Percentiles rank a stretch among this genome's conserved stretches.
Conservation (phyloP, 371 early-diverging fungal genomes). For the Sporodiniella umbellata region DNA sequence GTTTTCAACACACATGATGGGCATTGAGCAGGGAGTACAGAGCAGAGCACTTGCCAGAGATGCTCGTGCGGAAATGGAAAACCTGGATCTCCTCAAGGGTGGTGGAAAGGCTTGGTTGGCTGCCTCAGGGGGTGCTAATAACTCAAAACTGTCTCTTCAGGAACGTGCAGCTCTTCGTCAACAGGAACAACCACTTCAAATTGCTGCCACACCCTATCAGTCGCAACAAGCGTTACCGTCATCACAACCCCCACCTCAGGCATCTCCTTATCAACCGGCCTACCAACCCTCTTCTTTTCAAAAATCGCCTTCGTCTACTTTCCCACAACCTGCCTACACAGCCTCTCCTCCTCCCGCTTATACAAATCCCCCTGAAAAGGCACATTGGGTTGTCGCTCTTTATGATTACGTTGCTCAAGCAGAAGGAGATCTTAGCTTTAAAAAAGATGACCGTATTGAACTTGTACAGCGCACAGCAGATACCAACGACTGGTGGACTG, state of each 20-base stretch:
- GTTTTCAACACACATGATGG: conserved; percentile 30
- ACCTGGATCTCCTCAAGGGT: conserved; percentile 30
- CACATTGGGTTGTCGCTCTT: conserved; percentile 50
- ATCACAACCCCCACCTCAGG: neutral
- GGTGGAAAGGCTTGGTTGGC: conserved; percentile 42
- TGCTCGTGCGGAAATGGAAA: conserved; percentile 30
- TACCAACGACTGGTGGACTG: conserved; percentile 78
- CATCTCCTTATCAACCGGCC: neutral
- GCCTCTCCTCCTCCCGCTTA: conserved; percentile 7
- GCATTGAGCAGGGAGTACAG: conserved; percentile 30
- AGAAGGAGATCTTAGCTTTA: conserved; percentile 67
- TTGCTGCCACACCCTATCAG: neutral
- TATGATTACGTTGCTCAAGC: conserved; percentile 74
- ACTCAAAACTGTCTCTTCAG: conserved; percentile 25
- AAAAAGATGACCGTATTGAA: conserved; percentile 66
- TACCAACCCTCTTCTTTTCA: neutral
- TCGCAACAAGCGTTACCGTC: neutral
- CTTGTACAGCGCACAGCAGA: conserved; percentile 56
- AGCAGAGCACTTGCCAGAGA: conserved; percentile 19
- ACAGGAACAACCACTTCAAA: conserved; percentile 1
- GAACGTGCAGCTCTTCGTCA: conserved; percentile 23
- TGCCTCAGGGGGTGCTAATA: conserved; percentile 30
- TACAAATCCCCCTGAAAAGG: neutral
- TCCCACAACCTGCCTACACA: neutral
- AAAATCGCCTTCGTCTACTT: neutral